phyloP scores from a whole-genome alignment of 176 grass and related monocot species.

The Zizania latifolia region DNA sequence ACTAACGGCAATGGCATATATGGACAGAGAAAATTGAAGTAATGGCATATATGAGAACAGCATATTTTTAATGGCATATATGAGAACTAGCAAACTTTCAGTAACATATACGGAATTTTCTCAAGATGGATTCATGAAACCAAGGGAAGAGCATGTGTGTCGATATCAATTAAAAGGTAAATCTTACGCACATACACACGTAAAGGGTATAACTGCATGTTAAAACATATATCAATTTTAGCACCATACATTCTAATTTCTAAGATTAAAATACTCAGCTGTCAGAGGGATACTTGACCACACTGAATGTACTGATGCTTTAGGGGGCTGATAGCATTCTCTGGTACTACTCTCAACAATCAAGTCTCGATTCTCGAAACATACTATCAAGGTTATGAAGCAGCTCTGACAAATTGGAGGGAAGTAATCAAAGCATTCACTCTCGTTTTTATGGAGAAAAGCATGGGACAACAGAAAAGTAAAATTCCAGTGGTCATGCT shows the following conservation, averaged over 20 bases:
- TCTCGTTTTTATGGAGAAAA: background rate
- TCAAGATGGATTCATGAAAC: constrained; percentile 31
- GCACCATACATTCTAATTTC: background rate
- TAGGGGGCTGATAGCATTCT: background rate
- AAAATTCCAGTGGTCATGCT: background rate
- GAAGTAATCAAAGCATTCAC: background rate
- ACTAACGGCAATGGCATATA: no score
- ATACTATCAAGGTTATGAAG: background rate
- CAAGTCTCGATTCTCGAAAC: background rate
- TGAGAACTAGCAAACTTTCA: no score
- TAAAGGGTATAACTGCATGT: background rate
- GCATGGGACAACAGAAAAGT: background rate
- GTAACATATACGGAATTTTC: no score
- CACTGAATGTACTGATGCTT: background rate
- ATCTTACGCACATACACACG: background rate
- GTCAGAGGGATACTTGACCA: background rate
- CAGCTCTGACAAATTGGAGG: background rate
- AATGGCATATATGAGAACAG: no score
- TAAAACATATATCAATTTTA: background rate
- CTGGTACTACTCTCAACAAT: background rate
- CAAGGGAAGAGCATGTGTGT: background rate
- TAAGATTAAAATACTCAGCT: background rate
- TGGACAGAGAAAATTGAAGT: no score
- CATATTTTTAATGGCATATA: no score
- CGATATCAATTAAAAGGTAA: background rate